These are phyloP conservation scores for Phaeomoniella chlamydospora DNA, from an alignment of 2,329 filamentous ascomycete species.

Conservation along the genomic window DNA sequence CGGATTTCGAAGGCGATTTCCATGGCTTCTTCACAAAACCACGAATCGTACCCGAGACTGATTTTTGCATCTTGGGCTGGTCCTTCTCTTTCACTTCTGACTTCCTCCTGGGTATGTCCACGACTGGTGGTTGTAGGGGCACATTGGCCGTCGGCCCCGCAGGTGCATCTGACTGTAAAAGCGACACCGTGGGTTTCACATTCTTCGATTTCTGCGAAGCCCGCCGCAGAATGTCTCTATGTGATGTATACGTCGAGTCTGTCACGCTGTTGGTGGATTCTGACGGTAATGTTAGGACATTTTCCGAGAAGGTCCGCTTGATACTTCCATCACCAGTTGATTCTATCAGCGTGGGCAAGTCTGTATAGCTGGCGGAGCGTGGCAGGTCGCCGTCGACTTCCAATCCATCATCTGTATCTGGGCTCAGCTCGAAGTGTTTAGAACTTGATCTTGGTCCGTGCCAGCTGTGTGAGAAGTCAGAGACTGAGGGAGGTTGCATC, in stretches of 20 bases:
- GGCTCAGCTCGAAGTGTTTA: background rate
- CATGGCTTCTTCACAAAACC: slow-evolving; percentile 37
- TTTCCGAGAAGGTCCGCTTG: slow-evolving; percentile 35
- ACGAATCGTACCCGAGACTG: slow-evolving; percentile 34
- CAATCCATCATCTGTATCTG: background rate
- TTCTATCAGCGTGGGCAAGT: slow-evolving; percentile 28
- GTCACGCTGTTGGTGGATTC: slow-evolving; percentile 12
- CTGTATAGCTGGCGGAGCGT: slow-evolving; percentile 44
- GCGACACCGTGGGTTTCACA: background rate
- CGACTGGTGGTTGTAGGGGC: background rate
- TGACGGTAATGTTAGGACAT: slow-evolving; percentile 25
- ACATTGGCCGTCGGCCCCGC: no score
- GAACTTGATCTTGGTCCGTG: background rate
- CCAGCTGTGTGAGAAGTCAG: background rate
- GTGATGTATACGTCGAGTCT: slow-evolving; percentile 8
- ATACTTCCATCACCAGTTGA: slow-evolving; percentile 21
- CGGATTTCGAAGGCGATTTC: slow-evolving; percentile 26
- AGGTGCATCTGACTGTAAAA: no score
- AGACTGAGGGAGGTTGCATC: background rate
- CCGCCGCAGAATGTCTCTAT: slow-evolving; percentile 10
- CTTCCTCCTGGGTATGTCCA: background rate
- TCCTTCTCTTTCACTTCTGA: slow-evolving; percentile 20
- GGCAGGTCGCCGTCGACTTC: slow-evolving; percentile 18
- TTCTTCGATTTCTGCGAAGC: slow-evolving; percentile 12
- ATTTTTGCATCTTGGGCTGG: slow-evolving; percentile 15